Evolutionary conservation across 257 asterid species (phyloP).

Genomic region (Plantago ovata): DNA sequence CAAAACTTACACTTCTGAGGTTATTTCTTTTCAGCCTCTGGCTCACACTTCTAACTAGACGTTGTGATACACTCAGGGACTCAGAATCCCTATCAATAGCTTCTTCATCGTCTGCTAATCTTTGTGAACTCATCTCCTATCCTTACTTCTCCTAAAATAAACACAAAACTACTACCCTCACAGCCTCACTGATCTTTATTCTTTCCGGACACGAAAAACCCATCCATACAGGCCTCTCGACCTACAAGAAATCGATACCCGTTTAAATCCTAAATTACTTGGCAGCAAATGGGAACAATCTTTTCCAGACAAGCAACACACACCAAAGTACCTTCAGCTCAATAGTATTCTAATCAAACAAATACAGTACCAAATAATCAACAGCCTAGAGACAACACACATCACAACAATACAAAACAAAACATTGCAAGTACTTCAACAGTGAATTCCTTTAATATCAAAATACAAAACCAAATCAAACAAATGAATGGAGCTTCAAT

Average conservation of each 20-base stretch:
- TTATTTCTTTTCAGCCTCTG: slow-evolving; percentile 65
- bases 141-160: slow-evolving; percentile 19
- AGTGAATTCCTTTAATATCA: no score
- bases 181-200: slow-evolving; percentile 20
- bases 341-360: no score
- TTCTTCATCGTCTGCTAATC: slow-evolving; percentile 44
- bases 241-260: slow-evolving; percentile 30
- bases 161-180: no score
- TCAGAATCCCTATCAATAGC: slow-evolving; percentile 41
- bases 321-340: no score
- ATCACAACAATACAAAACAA: no score
- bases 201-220: slow-evolving; percentile 1
- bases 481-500: neutral
- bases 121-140: slow-evolving; percentile 38
- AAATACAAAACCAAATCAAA: neutral
- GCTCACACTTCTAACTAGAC: slow-evolving; percentile 73
- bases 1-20: slow-evolving; percentile 43
- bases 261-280: slow-evolving; percentile 13
- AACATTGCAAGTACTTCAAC: neutral
- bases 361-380: no score
- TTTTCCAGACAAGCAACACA: no score
- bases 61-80: slow-evolving; percentile 60
- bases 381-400: no score
- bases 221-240: slow-evolving; percentile 8
- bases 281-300: neutral